Base-by-base conservation (phyloP, 177 flowering plant genomes). In the Vitis hybrid region DNA sequence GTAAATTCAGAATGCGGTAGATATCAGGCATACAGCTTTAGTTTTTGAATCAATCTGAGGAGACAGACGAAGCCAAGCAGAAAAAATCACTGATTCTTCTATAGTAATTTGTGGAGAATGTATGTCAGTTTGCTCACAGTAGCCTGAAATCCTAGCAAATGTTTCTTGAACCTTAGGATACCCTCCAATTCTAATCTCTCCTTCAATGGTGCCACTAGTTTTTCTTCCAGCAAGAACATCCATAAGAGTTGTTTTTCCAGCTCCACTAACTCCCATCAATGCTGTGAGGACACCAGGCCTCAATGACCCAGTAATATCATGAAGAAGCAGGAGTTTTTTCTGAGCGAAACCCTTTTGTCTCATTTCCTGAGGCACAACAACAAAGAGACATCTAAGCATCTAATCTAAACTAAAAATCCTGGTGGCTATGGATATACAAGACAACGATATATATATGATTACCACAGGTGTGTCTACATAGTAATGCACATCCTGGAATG, bases 231-330 rank as follows among this genome's bases (percentile, higher is more conserved):
- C 76, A 19, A 92, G 87, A 59, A 91, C 97, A 77, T 92, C 97
- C 73, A 92, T 67, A 49, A 91, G 89, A 52, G 96, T 92, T 60
- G 94, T 91, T 76, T 92, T 92, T 49, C 96, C 97, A 59, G 95
- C 95, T 59, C 97, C 97, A 85, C 90, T 90, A 14, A 89, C 94
- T 71, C 95, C 97, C 94, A 92, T 87, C 71, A 92, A 76, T 47
- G 97, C 97, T 64, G 97, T 88, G 49, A 92, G 87, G 73, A 89
- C 81, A 11, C 96, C 93, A 54, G 97, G 97, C 67, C 86, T 82
- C 56, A 92, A 88, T 44, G 86, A 75, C 17, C 96, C 97, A 0
- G 89, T 87, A 28, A 92, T 78, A 68, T 84, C 91, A 2, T 69
- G 61, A 17, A 92, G 86, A 65, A 92, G 87, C 62, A 85, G 86